Base-by-base conservation (phyloP, 179 eudicot genomes). In the Heliamphora pulchella region DNA sequence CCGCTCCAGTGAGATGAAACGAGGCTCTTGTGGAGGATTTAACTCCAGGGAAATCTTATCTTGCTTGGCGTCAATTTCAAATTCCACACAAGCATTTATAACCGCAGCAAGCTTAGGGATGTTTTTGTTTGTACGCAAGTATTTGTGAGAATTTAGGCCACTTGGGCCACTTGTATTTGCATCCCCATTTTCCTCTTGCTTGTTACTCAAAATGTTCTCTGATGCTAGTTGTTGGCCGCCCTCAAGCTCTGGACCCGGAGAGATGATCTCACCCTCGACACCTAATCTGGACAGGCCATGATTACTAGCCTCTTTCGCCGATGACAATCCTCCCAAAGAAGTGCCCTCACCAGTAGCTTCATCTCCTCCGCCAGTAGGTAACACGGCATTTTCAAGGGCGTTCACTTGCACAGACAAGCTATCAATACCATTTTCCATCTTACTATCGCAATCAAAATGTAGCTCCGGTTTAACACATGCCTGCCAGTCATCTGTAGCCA, bases 391-490 rank as follows among this genome's bases (percentile, higher is more conserved):
- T 66, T 66, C 17, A 10, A 31, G 71, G 47, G 46, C 4, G 5
- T 39, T 46, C 71, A 66, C 47, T 10, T 10, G 11, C 3, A 66
- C 17, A 66, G 15, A 3, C 74, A 63, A 67, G 13, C 54, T 75
- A 66, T 41, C 75, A 75, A 70, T 69, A 14, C 44, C 53, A 70
- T 79, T 82, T 39, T 64, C 76, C 53, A 67, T 76, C 61, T 68
- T 78, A 54, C 67, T 46, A 69, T 80, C 84, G 75, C 73, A 75
- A 82, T 71, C 77, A 76, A 80, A 44, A 8, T 83, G 78, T 2
- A 50, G 17, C 20, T 31, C 82, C 2, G 75, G 81, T 3, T 51
- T 81, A 54, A 76, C 80, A 74, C 80, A 87, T 57, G 44, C 61
- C 81, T 20, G 83, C 20, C 48, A 22, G 67, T 75, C 84, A 70